Conservation (phyloP, 371 early-diverging fungal genomes). For the Capniomyces stellatus region DNA sequence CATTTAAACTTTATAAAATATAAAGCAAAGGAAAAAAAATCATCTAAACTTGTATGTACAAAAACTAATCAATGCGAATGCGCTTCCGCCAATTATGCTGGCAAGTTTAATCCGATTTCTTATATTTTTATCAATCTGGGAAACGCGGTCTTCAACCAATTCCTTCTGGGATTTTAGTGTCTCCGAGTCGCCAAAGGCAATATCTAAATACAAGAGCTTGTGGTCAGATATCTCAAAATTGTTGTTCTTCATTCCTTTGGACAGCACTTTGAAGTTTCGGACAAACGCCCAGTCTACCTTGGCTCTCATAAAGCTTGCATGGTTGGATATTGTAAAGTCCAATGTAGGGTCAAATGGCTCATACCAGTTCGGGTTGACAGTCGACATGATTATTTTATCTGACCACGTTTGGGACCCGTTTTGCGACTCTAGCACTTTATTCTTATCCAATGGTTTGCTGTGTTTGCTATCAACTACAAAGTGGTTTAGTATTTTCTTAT, state of each 20-base stretch:
- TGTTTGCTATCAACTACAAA: conserved; percentile 19
- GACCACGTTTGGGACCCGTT: too few species aligned
- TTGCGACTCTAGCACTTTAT: not conserved
- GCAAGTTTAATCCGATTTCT: too few species aligned
- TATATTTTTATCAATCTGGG: too few species aligned
- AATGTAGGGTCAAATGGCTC: conserved; percentile 43
- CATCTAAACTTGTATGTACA: not conserved
- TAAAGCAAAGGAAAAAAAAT: too few species aligned
- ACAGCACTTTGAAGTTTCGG: conserved; percentile 32
- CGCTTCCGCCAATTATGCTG: too few species aligned
- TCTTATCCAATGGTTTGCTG: not conserved
- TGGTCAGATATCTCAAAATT: conserved; percentile 54
- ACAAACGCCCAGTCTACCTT: conserved; percentile 64
- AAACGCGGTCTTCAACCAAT: too few species aligned
- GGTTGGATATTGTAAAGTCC: conserved; percentile 46
- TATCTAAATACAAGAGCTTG: conserved; percentile 44
- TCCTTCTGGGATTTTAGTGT: too few species aligned
- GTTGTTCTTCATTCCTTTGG: conserved; percentile 37
- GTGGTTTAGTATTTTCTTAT: conserved; percentile 17
- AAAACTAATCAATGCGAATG: too few species aligned
- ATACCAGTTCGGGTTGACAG: conserved; percentile 54
- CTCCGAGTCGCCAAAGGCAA: too few species aligned
- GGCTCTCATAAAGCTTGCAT: conserved; percentile 42
- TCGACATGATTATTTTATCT: too few species aligned
- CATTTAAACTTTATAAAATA: too few species aligned